A percentile compares a stretch with the other conserved stretches of the same genome.
Evolutionary conservation across 495 filamentous ascomycete genomes (phyloP).

Genomic region (Hypomontagnella submonticulosa): DNA sequence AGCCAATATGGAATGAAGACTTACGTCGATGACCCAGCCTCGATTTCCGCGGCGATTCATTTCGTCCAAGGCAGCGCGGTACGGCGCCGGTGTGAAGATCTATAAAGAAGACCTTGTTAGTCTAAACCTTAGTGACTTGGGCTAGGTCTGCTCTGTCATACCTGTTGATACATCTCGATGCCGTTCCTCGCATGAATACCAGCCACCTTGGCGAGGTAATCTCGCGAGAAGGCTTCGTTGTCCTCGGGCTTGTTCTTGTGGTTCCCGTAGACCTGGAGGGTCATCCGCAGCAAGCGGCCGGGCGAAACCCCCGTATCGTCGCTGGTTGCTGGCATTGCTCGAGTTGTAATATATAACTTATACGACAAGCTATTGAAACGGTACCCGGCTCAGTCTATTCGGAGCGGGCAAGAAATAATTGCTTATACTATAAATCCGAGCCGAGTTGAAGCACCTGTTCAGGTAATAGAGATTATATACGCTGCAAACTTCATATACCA

Average conservation of each 20-base stretch:
- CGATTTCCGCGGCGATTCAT: constrained; percentile 11
- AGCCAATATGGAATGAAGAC: not conserved
- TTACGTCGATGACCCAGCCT: constrained; percentile 18
- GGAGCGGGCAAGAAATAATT: not conserved
- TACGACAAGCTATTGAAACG: not conserved
- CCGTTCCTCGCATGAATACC: constrained; percentile 9
- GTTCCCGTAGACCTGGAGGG: constrained; percentile 16
- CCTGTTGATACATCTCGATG: constrained; percentile 26
- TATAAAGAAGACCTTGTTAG: constrained; percentile 3
- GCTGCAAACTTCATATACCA: no score
- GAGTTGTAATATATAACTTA: not conserved
- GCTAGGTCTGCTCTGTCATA: not conserved
- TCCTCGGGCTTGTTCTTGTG: constrained; percentile 11
- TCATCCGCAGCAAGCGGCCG: constrained; percentile 10
- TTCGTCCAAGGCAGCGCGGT: constrained; percentile 13
- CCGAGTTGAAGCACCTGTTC: not conserved
- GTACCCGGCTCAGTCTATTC: no score
- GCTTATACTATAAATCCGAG: not conserved
- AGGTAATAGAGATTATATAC: not conserved
- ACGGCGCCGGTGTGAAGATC: constrained; percentile 1
- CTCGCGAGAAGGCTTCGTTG: constrained; percentile 18
- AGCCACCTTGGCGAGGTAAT: constrained; percentile 15
- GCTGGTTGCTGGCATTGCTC: not conserved
- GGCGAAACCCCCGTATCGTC: constrained; percentile 1
- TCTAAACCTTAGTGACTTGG: not conserved